Evolutionary conservation across 177 flowering plant species (phyloP).

Genomic region (Vitis hybrid): DNA sequence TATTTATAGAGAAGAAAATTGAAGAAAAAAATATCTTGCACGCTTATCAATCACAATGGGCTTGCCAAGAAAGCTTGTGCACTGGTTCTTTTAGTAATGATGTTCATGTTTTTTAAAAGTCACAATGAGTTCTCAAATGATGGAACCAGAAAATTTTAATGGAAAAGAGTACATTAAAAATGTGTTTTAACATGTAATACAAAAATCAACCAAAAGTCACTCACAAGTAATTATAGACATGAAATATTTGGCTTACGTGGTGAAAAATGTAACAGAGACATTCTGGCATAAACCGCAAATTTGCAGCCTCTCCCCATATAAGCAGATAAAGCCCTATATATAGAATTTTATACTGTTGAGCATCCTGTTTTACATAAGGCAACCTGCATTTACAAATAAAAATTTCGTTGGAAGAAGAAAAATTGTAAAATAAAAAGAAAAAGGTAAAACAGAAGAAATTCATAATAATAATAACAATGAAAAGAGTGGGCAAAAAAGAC

Average conservation of each 20-base stretch:
- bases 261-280: conserved; percentile 95
- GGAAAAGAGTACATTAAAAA: no score
- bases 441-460: background rate
- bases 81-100: no score
- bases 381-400: conserved; percentile 45
- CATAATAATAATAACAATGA: background rate
- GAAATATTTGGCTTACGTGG: conserved; percentile 58
- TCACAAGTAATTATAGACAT: background rate
- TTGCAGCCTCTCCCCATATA: conserved; percentile 99
- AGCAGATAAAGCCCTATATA: conserved; percentile 85
- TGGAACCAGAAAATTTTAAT: no score
- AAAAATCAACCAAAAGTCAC: background rate
- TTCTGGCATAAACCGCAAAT: conserved; percentile 94
- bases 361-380: conserved; percentile 72
- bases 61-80: no score
- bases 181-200: no score
- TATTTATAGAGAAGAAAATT: no score
- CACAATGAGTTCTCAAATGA: no score
- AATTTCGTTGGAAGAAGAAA: background rate
- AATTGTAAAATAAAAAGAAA: background rate
- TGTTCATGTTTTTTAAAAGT: no score
- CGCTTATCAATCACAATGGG: no score
- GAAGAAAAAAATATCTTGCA: no score
- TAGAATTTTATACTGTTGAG: conserved; percentile 76
- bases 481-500: background rate